Evolutionary conservation across 2,329 filamentous ascomycete species (phyloP).

Genomic region (Plectosphaerella plurivora): DNA sequence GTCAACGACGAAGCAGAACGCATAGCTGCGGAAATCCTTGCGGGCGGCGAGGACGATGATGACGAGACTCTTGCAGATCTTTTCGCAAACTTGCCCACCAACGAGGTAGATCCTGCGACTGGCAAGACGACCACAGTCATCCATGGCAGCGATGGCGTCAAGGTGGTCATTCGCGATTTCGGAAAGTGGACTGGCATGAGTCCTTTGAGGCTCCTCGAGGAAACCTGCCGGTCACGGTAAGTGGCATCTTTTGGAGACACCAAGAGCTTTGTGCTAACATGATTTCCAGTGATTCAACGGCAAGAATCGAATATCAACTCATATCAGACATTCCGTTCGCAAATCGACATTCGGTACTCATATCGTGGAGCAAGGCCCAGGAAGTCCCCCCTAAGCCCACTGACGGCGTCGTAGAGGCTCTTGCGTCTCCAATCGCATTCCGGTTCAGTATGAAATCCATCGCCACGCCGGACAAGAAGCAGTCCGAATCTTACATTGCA

Average conservation of each 20-base stretch:
- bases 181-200: slow-evolving; percentile 74
- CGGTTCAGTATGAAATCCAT: slow-evolving; percentile 70
- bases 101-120: slow-evolving; percentile 52
- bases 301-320: slow-evolving; percentile 61
- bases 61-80: slow-evolving; percentile 47
- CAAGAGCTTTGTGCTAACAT: neutral
- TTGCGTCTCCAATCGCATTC: slow-evolving; percentile 45
- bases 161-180: slow-evolving; percentile 72
- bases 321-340: slow-evolving; percentile 72
- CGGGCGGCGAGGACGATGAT: slow-evolving; percentile 50
- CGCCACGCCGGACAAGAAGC: slow-evolving; percentile 68
- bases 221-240: slow-evolving; percentile 78
- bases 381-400: slow-evolving; percentile 37
- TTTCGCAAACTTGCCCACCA: slow-evolving; percentile 57
- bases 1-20: slow-evolving; percentile 52
- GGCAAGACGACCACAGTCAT: slow-evolving; percentile 56
- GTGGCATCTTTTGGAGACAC: slow-evolving; percentile 6
- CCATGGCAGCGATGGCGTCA: slow-evolving; percentile 46
- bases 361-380: slow-evolving; percentile 76
- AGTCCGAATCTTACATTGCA: slow-evolving; percentile 84
- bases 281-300: slow-evolving; percentile 59
- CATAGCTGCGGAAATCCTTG: slow-evolving; percentile 55
- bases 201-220: slow-evolving; percentile 74
- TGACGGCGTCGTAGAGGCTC: slow-evolving; percentile 30
- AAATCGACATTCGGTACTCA: slow-evolving; percentile 68